Conservation (phyloP, 2,329 filamentous ascomycete genomes). For the Alternaria rosae region DNA sequence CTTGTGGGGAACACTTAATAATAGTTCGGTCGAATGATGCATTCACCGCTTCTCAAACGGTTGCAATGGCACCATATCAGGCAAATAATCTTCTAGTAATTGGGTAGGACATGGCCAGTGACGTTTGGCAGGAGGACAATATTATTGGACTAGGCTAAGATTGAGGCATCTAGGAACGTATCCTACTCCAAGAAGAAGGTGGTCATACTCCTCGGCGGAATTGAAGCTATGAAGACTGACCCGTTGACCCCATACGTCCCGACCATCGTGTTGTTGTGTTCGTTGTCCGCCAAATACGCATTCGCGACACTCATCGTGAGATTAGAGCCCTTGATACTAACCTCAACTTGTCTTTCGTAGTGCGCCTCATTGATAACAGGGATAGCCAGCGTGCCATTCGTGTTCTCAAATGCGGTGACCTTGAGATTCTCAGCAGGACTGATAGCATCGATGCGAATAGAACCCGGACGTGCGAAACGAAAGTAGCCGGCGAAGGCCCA, state of each 20-base stretch:
- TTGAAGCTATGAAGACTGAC: not conserved
- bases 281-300: constrained; percentile 13
- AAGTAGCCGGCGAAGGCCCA: constrained; percentile 51
- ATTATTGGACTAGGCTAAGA: not conserved
- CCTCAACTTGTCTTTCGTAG: constrained; percentile 8
- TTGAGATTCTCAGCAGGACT: constrained; percentile 32
- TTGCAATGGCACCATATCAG: not conserved
- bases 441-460: constrained; percentile 40
- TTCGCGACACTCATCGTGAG: not conserved
- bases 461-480: constrained; percentile 48
- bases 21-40: not conserved
- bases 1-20: not conserved
- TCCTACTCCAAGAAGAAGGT: constrained; percentile 13
- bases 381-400: constrained; percentile 36
- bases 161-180: not conserved
- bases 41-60: not conserved
- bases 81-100: not conserved
- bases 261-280: constrained; percentile 14
- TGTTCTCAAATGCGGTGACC: constrained; percentile 37
- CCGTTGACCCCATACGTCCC: constrained; percentile 1
- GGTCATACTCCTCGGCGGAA: constrained; percentile 6
- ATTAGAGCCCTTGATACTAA: not conserved
- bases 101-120: not conserved
- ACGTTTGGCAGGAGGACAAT: not conserved
- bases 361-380: constrained; percentile 42